Percentiles rank a stretch among this genome's conserved stretches.
Evolutionary conservation across 1,139 yeast genomes (phyloP).

Genomic region (Pichia sp.): DNA sequence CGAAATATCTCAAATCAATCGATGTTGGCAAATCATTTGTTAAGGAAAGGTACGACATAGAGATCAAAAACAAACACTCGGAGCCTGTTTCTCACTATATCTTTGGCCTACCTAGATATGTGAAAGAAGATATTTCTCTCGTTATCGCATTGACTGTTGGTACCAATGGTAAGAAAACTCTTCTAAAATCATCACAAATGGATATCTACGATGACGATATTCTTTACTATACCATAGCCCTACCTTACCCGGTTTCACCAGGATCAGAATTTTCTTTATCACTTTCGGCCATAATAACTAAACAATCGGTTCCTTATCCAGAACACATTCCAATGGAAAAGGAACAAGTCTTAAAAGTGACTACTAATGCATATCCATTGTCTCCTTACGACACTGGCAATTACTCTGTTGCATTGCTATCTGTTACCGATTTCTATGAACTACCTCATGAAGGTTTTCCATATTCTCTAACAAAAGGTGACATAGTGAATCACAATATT

Average conservation of each 20-base stretch:
- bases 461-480: not conserved
- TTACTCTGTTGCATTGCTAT: slow-evolving; percentile 48
- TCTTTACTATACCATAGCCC: slow-evolving; percentile 43
- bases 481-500: slow-evolving; percentile 2
- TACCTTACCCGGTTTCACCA: slow-evolving; percentile 68
- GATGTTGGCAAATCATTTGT: slow-evolving; percentile 68
- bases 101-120: slow-evolving; percentile 43
- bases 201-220: slow-evolving; percentile 34
- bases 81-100: slow-evolving; percentile 54
- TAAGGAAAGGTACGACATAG: slow-evolving; percentile 55
- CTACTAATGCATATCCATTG: slow-evolving; percentile 49
- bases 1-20: slow-evolving; percentile 43
- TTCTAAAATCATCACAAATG: slow-evolving; percentile 33
- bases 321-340: slow-evolving; percentile 55
- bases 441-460: slow-evolving; percentile 7
- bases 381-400: slow-evolving; percentile 59
- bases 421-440: slow-evolving; percentile 49
- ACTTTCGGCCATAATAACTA: slow-evolving; percentile 51
- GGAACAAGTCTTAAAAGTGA: slow-evolving; percentile 54
- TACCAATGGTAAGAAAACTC: slow-evolving; percentile 31
- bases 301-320: slow-evolving; percentile 59
- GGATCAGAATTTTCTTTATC: slow-evolving; percentile 47
- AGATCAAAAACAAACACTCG: slow-evolving; percentile 54
- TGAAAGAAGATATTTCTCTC: slow-evolving; percentile 43
- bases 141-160: slow-evolving; percentile 39